Percentiles rank a stretch among this genome's conserved stretches.
Conservation (phyloP, 257 asterid species). For the Capsicum rhomboideum region DNA sequence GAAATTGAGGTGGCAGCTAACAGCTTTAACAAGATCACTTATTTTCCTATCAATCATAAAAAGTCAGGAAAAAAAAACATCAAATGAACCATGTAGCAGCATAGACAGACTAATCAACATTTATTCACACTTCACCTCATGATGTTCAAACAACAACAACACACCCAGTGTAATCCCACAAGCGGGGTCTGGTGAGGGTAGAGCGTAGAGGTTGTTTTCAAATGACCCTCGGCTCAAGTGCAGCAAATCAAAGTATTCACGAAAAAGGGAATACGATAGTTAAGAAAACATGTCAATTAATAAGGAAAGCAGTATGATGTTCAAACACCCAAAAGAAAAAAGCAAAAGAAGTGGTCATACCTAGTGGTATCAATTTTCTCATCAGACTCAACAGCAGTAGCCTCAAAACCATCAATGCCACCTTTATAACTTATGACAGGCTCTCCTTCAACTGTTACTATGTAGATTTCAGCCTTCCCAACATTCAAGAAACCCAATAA, state of each 20-base stretch:
- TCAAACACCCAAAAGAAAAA: neutral
- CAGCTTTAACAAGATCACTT: neutral
- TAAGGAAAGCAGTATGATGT: neutral
- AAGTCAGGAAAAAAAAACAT: neutral
- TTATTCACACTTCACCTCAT: neutral
- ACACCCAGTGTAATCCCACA: too few species aligned
- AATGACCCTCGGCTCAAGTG: too few species aligned
- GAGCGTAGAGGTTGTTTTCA: too few species aligned
- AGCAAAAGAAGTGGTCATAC: constrained; percentile 21
- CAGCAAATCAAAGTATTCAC: too few species aligned
- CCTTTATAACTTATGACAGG: constrained; percentile 89
- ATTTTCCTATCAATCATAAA: neutral
- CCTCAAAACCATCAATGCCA: constrained; percentile 82
- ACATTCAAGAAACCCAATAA: constrained; percentile 24
- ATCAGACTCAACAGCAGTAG: constrained; percentile 85
- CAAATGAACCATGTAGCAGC: neutral
- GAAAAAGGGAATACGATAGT: too few species aligned
- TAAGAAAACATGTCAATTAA: too few species aligned
- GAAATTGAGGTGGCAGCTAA: neutral
- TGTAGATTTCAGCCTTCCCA: constrained; percentile 67
- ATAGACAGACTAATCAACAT: neutral
- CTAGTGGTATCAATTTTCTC: constrained; percentile 75
- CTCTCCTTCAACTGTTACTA: constrained; percentile 87
- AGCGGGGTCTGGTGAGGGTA: too few species aligned
- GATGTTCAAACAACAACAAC: neutral